These are phyloP conservation scores for Fusarium sulawesiense DNA, from an alignment of 2,329 filamentous ascomycete genomes.

Conservation along the genomic window DNA sequence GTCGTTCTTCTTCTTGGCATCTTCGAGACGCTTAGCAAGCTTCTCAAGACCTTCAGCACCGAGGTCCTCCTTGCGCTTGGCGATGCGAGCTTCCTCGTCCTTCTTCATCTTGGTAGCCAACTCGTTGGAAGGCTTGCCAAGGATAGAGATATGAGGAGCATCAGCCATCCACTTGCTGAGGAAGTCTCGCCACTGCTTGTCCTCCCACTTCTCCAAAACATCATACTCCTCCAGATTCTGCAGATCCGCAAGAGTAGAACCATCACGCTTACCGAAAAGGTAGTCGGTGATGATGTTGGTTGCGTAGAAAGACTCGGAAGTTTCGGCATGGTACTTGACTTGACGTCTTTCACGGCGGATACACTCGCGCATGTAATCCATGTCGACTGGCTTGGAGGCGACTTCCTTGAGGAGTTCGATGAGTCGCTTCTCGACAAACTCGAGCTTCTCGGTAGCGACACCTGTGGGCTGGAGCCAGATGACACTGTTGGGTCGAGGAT, in stretches of 20 bases:
- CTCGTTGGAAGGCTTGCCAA: constrained; percentile 85
- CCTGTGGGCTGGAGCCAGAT: constrained; percentile 89
- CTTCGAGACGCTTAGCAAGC: constrained; percentile 79
- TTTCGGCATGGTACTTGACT: constrained; percentile 85
- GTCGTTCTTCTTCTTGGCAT: constrained; percentile 89
- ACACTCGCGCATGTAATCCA: constrained; percentile 90
- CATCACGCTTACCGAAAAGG: constrained; percentile 87
- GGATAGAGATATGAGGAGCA: constrained; percentile 85
- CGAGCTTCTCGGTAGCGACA: constrained; percentile 87
- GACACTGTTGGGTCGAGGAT: constrained; percentile 82
- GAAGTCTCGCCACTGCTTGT: constrained; percentile 85
- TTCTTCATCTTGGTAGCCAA: constrained; percentile 84
- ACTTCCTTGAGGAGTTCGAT: constrained; percentile 86
- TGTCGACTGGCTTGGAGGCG: constrained; percentile 82
- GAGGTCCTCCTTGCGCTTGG: constrained; percentile 80
- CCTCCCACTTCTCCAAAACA: constrained; percentile 79
- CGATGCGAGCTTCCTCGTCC: constrained; percentile 82
- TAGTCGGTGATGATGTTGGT: constrained; percentile 91
- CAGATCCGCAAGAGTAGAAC: constrained; percentile 76
- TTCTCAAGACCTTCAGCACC: constrained; percentile 84
- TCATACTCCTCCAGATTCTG: constrained; percentile 71
- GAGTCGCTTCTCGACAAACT: constrained; percentile 84
- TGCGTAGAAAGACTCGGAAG: constrained; percentile 82
- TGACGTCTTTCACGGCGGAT: constrained; percentile 84
- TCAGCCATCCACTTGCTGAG: constrained; percentile 86